phyloP scores from a whole-genome alignment of 208 protist genomes.

The Trypanosomatidae sp. region DNA sequence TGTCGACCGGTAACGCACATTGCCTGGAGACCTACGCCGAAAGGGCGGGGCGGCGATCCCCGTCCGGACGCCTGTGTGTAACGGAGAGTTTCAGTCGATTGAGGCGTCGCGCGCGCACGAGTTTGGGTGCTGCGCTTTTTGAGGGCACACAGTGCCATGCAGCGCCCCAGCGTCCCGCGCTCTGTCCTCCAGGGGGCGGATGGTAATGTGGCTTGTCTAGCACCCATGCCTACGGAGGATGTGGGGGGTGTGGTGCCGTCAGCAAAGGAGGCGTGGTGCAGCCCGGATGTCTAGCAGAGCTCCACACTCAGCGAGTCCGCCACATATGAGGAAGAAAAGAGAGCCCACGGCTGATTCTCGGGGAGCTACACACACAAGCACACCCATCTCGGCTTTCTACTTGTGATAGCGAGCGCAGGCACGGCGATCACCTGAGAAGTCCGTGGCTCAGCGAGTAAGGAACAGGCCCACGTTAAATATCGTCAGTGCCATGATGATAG shows the following conservation, averaged over 20 bases:
- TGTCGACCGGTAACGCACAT: too few species aligned
- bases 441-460: background rate
- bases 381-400: background rate
- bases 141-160: background rate
- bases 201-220: background rate
- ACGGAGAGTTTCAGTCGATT: background rate
- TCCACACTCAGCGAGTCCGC: background rate
- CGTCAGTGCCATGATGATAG: background rate
- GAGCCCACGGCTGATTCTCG: background rate
- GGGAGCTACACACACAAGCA: too few species aligned
- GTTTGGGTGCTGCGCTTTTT: background rate
- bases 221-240: too few species aligned
- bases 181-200: background rate
- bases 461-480: background rate
- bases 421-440: too few species aligned
- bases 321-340: background rate
- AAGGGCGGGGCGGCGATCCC: background rate
- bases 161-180: background rate
- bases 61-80: too few species aligned
- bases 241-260: background rate
- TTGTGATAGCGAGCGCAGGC: background rate
- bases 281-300: background rate
- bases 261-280: background rate
- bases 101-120: background rate
- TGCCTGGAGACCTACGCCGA: too few species aligned